phyloP scores from a whole-genome alignment of 805 yeast genomes.

The Yarrowia phangngaensis region DNA sequence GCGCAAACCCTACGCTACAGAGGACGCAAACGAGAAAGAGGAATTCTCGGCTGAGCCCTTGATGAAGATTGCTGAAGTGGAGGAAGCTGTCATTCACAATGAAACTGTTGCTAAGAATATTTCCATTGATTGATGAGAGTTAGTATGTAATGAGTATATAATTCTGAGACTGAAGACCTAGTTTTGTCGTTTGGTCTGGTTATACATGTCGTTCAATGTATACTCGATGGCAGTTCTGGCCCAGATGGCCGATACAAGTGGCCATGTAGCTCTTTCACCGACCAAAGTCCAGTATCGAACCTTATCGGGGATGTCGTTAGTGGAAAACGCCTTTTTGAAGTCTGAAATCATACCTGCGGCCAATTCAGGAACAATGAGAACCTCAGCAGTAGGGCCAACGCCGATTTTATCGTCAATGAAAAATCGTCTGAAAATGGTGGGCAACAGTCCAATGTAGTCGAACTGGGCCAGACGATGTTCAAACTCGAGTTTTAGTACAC shows the following conservation, averaged over 20 bases:
- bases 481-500: constrained; percentile 67
- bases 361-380: constrained; percentile 85
- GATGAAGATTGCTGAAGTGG: constrained; percentile 9
- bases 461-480: constrained; percentile 79
- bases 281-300: constrained; percentile 85
- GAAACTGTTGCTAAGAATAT: background rate
- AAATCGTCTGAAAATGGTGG: constrained; percentile 64
- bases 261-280: constrained; percentile 94
- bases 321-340: constrained; percentile 73
- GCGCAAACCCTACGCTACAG: too few species aligned
- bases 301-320: constrained; percentile 63
- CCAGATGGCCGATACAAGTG: constrained; percentile 75
- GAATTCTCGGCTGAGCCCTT: too few species aligned
- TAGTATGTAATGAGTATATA: background rate
- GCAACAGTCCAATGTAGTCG: constrained; percentile 71
- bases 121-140: constrained; percentile 1
- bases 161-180: constrained; percentile 29
- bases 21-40: too few species aligned
- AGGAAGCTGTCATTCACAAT: constrained; percentile 4
- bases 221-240: constrained; percentile 88
- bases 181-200: constrained; percentile 32
- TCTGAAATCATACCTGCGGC: constrained; percentile 59
- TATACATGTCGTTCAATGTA: constrained; percentile 72
- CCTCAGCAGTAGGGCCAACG: constrained; percentile 44
- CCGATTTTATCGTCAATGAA: constrained; percentile 79